A percentile compares a stretch with the other conserved stretches of the same genome.
Conservation (phyloP, 352 stramenopile genomes). For the Phytophthora fragariaefolia region DNA sequence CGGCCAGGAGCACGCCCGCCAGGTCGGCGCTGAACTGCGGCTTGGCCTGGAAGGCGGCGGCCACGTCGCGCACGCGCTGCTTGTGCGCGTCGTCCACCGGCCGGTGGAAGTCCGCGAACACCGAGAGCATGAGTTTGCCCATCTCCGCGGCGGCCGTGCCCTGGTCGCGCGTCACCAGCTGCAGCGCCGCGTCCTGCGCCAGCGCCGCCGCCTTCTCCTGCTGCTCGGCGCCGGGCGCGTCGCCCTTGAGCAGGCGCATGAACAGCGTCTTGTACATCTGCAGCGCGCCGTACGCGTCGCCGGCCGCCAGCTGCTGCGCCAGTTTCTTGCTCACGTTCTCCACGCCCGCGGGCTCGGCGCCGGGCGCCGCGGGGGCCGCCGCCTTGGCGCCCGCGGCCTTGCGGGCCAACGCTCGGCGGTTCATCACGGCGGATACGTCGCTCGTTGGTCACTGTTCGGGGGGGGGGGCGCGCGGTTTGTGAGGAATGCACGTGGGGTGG, state of each 20-base stretch:
- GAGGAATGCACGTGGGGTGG: no score
- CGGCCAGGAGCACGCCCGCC: conserved; percentile 74
- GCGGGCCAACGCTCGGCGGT: conserved; percentile 72
- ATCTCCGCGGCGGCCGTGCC: conserved; percentile 83
- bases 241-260: conserved; percentile 85
- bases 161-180: conserved; percentile 76
- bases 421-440: conserved; percentile 49
- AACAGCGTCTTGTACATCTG: conserved; percentile 94
- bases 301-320: conserved; percentile 68
- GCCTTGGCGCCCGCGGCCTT: conserved; percentile 63
- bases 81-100: conserved; percentile 77
- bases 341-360: conserved; percentile 56
- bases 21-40: conserved; percentile 75
- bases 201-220: conserved; percentile 73
- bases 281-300: conserved; percentile 87
- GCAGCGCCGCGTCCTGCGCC: conserved; percentile 68
- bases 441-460: no score
- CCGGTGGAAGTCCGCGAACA: conserved; percentile 75
- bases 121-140: conserved; percentile 76
- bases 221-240: conserved; percentile 53
- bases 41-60: conserved; percentile 64
- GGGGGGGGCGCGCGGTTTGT: no score
- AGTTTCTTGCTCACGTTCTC: conserved; percentile 85
- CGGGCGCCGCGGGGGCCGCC: conserved; percentile 20
- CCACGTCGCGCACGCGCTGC: conserved; percentile 70